phyloP scores from a whole-genome alignment of 2,329 filamentous ascomycete genomes.

The Macroventuria anomochaeta region DNA sequence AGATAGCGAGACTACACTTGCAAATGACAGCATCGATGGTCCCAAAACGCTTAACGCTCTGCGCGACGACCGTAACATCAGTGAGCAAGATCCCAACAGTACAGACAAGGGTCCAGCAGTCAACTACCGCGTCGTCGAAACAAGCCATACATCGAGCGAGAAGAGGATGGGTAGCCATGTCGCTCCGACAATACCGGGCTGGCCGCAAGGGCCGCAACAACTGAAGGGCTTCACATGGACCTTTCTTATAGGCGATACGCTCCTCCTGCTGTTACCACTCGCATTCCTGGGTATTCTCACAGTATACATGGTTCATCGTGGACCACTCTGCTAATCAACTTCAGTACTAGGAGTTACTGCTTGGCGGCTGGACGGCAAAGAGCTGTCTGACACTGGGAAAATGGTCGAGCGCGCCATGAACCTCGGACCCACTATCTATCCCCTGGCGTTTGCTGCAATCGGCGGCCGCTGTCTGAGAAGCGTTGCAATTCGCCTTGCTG shows the following conservation, averaged over 20 bases:
- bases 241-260: background rate
- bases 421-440: conserved; percentile 15
- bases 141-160: background rate
- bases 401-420: conserved; percentile 7
- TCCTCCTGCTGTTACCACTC: conserved; percentile 6
- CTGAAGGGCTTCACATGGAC: background rate
- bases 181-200: background rate
- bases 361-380: background rate
- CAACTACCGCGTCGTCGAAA: background rate
- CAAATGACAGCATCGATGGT: no score
- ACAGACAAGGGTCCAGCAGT: background rate
- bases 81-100: background rate
- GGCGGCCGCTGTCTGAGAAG: conserved; percentile 8
- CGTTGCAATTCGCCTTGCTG: conserved; percentile 2
- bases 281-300: conserved; percentile 5
- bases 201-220: background rate
- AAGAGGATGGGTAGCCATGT: background rate
- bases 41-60: no score
- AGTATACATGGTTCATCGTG: no score
- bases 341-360: conserved; percentile 1
- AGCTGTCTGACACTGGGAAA: background rate
- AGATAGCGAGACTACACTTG: background rate
- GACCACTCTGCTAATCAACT: background rate
- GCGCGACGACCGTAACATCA: no score
- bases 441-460: conserved; percentile 11